Conservation (phyloP, 371 early-diverging fungal genomes). For the Circinella umbellata region DNA sequence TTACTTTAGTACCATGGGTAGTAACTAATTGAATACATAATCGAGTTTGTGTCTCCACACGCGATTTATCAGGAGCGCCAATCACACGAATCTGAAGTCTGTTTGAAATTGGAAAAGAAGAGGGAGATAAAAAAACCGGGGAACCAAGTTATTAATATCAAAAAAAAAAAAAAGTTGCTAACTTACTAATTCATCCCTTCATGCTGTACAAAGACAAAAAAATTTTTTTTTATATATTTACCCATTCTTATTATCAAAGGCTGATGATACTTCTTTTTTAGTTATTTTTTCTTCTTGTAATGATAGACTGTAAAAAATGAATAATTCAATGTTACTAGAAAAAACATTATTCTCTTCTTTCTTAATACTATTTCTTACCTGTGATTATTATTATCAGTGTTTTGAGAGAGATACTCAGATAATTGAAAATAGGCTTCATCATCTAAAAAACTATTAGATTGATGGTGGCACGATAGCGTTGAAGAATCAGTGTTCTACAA, state of each 20-base stretch:
- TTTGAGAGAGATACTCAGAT: conserved; percentile 14
- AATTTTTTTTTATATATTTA: too few species aligned
- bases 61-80: conserved; percentile 84
- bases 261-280: neutral
- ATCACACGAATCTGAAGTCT: conserved; percentile 61
- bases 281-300: too few species aligned
- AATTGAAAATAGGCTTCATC: conserved; percentile 13
- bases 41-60: conserved; percentile 89
- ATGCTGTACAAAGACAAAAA: neutral
- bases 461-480: conserved; percentile 4
- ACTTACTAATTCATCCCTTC: neutral
- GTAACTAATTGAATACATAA: conserved; percentile 76
- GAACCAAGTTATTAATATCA: too few species aligned
- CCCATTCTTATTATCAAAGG: neutral
- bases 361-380: too few species aligned
- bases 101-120: neutral
- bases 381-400: conserved; percentile 1
- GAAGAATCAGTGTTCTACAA: neutral
- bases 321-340: too few species aligned
- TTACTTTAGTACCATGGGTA: conserved; percentile 64
- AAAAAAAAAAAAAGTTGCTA: too few species aligned
- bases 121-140: too few species aligned
- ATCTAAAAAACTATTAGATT: conserved; percentile 1
- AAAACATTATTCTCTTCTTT: too few species aligned
- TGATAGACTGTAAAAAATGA: too few species aligned